Conservation (phyloP, 2,329 filamentous ascomycete species). For the Lecanosticta acicola region DNA sequence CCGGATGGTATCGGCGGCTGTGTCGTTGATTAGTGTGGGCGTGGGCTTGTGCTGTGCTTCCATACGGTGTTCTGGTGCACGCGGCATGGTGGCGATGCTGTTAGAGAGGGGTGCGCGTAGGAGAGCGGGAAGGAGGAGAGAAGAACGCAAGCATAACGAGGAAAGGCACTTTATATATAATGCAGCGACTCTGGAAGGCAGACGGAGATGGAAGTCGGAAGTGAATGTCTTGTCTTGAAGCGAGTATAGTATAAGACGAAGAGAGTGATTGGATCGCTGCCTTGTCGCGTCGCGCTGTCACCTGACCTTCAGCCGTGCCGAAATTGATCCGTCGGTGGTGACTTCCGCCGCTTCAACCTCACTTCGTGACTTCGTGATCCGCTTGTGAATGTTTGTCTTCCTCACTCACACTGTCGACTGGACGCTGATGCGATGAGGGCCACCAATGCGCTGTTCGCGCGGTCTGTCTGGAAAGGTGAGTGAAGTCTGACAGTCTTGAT, state of each 20-base stretch:
- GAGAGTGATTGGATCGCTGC: not conserved
- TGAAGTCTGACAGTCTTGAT: conserved; percentile 11
- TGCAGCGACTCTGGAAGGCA: not conserved
- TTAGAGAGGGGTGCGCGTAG: conserved; percentile 1
- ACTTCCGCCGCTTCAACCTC: conserved; percentile 6
- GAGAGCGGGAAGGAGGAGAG: not conserved
- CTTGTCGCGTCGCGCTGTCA: not conserved
- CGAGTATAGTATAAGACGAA: not conserved
- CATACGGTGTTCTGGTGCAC: conserved; percentile 7
- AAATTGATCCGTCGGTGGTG: not conserved
- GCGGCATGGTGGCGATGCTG: conserved; percentile 14
- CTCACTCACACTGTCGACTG: no score
- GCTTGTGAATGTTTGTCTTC: not conserved
- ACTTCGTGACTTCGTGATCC: conserved; percentile 2
- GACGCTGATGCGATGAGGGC: conserved; percentile 26
- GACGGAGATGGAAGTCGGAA: not conserved
- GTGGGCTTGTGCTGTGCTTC: conserved; percentile 1
- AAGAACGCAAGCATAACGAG: conserved; percentile 3
- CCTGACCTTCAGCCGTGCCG: not conserved
- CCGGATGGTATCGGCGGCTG: conserved; percentile 76
- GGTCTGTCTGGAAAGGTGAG: conserved; percentile 84
- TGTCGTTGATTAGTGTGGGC: conserved; percentile 5
- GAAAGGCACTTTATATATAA: no score
- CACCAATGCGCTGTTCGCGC: conserved; percentile 43
- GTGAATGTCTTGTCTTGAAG: not conserved